phyloP scores from a whole-genome alignment of 208 protist genomes.

The Trichomonas tenax region DNA sequence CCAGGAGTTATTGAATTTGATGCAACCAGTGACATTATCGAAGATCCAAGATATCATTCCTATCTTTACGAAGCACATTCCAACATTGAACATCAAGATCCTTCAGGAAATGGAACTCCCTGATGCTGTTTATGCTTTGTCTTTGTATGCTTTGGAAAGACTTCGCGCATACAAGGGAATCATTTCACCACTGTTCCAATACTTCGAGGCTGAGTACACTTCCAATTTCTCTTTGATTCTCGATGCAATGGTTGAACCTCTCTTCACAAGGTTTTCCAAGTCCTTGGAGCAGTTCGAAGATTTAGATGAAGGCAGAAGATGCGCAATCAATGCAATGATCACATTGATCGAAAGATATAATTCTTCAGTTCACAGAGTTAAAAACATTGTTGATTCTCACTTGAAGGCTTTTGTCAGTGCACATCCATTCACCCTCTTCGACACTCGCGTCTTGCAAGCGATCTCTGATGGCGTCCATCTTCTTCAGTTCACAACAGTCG shows the following conservation, averaged over 20 bases:
- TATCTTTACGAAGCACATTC: neutral
- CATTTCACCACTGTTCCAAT: neutral
- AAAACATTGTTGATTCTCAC: neutral
- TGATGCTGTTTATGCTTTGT: neutral
- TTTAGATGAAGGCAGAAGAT: neutral
- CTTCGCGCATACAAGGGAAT: neutral
- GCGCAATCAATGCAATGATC: neutral
- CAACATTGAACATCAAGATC: neutral
- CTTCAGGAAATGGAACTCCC: neutral
- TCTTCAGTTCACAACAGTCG: neutral
- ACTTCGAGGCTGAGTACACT: neutral
- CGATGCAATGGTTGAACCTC: neutral
- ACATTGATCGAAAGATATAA: neutral
- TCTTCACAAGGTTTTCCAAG: neutral
- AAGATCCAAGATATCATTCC: neutral
- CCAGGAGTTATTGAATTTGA: neutral
- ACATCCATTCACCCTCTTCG: neutral
- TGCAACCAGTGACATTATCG: neutral
- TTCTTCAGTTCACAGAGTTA: neutral
- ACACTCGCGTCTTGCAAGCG: neutral
- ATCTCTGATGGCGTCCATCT: neutral
- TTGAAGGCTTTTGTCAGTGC: neutral
- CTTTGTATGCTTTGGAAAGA: neutral
- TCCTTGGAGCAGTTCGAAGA: neutral
- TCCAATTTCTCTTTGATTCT: neutral